These are phyloP conservation scores for Fusarium austroafricanum DNA, from an alignment of 2,329 filamentous ascomycete species.

Conservation along the genomic window DNA sequence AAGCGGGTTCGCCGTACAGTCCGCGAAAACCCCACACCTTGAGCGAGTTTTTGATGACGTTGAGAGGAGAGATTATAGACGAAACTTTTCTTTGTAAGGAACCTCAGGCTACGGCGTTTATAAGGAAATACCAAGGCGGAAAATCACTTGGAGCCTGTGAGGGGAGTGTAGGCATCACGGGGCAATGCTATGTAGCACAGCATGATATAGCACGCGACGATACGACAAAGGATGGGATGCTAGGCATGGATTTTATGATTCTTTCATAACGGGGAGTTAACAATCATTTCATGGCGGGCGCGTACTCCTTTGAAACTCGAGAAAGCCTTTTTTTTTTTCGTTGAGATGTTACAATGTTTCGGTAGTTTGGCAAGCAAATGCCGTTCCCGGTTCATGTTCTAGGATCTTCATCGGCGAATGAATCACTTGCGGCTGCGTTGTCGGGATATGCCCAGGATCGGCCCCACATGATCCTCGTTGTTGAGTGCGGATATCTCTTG, in stretches of 20 bases:
- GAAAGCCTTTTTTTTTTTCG: background rate
- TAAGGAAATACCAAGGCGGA: conserved; percentile 48
- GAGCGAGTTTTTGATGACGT: conserved; percentile 5
- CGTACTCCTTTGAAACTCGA: conserved; percentile 9
- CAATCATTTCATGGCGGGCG: conserved; percentile 3
- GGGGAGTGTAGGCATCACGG: conserved; percentile 8
- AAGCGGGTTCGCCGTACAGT: conserved; percentile 88
- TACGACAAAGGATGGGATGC: conserved; percentile 4
- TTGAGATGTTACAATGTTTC: background rate
- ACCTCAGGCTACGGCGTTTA: conserved; percentile 48
- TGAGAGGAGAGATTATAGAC: conserved; percentile 25
- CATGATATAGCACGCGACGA: conserved; percentile 33
- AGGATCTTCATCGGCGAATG: conserved; percentile 18
- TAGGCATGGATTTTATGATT: conserved; percentile 1
- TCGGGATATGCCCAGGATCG: conserved; percentile 20
- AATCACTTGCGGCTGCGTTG: conserved; percentile 36
- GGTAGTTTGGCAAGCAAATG: conserved; percentile 1
- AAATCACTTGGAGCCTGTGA: conserved; percentile 35
- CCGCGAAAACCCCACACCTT: conserved; percentile 86
- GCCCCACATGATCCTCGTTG: conserved; percentile 24
- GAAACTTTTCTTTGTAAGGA: conserved; percentile 31
- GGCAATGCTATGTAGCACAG: conserved; percentile 13
- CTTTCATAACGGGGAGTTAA: conserved; percentile 6
- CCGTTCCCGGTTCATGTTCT: conserved; percentile 9
- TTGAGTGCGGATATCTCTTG: background rate